Base-by-base conservation (phyloP, 768 basidiomycete species). In the Leucocoprinus leucothites region DNA sequence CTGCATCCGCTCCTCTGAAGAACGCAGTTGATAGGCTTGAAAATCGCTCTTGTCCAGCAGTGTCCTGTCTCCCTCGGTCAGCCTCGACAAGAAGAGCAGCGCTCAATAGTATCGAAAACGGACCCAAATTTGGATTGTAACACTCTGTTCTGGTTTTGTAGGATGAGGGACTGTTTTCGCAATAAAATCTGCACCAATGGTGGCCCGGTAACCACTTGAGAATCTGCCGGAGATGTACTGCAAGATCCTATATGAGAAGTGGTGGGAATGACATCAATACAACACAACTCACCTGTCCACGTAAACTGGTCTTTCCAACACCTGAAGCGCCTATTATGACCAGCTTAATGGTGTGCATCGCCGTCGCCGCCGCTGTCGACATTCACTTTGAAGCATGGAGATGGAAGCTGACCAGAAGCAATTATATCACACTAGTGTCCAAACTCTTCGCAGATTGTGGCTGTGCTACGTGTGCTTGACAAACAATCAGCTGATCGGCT, bases 181-280 rank as follows among this genome's bases (percentile, higher is more conserved):
- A 48, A 92, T 89, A 56, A 94, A 94, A 69, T 94, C 91, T n/a
- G 87, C 85, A 18, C 91, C 92, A 40, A 95, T 93, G 2, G 92
- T 94, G 1, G 91, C 87, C 46, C 89, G 76, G 67, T 94, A 94
- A 9, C 84, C 82, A 2, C 79, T 81, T 3, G 87, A 84, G 68
- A 93, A 94, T 11, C 79, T 80, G 24, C 85, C 82, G 9, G 87
- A 84, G 60, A 91, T 84, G 65, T 88, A 94, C 84, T 92, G 56
- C 28, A 31, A n/a, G 24, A 35, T 26, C 28, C 45, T 19, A 25
- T 47, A 14, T 34, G 34, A 44, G 51, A 16, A 26, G 9, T 7
- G 25, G 9, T 9, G 25, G 28, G 21, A 13, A 44, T 2, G 25
- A 21, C 40, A 41, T 41, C 40, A 41, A 19, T 41, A 11, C 5